Base-by-base conservation (phyloP, 305 asterid genomes). In the Ajuga reptans region DNA sequence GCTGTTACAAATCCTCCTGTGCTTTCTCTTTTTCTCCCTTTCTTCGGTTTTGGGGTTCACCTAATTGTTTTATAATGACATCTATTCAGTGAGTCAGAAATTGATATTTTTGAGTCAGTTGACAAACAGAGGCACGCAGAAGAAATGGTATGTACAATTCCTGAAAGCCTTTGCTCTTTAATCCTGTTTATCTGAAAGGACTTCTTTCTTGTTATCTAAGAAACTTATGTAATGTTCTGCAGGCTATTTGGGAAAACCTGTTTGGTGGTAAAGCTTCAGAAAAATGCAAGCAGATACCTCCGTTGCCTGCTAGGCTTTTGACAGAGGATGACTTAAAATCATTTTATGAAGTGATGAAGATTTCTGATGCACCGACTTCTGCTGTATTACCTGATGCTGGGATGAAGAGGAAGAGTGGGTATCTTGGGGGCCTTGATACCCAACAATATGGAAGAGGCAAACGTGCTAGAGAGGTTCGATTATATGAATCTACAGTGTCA, bases 371-470 rank as follows among this genome's bases (percentile, higher is more conserved):
- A 77, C 83, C 90, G 27, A 75, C 66, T 47, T 37, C 83, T 49
- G 77, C 24, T 45, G 85, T 81, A 68, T 77, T 78, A 70, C 82
- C 91, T 74, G 80, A 71, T 78, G 45, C 81, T 39, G 97, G 95
- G 64, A 24, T 81, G 80, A 94, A 89, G 84, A 83, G 95, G 76
- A 94, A 89, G 83, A 72, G 95, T 76, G 95, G 87, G 63, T 61
- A 72, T 82, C 82, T 85, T 69, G 98, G 98, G 69, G 90, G 92
- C 79, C 97, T 82, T 34, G 99, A 94, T 75, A 85, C 86, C 79
- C 97, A 87, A 75, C 96, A 88, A 4, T 94, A 94, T 83, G 99
- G 99, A 79, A 88, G 98, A 80, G 99, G 99, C 68, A 94, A 94
- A 83, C 87, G 99, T 80, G 89, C 96, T 34, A 85, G 98, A 79